Conservation (phyloP, 192 early-diverging fungal species). For the Entomortierella parvispora region DNA sequence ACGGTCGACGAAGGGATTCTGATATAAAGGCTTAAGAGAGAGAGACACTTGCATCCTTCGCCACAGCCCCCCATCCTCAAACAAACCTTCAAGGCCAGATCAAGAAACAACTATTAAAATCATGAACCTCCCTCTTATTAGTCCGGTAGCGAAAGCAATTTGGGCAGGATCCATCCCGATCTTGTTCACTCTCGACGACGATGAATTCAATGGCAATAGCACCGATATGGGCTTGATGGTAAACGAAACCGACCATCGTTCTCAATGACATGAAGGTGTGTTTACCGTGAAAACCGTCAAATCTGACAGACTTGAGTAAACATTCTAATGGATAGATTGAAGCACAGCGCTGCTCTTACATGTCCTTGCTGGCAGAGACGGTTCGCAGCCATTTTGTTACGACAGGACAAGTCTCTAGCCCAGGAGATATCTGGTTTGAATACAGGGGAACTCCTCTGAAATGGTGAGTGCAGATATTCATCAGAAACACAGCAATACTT, state of each 20-base stretch:
- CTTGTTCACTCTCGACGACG: slow-evolving; percentile 13
- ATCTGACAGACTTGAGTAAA: background rate
- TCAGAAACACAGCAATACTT: no score
- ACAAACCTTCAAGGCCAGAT: no score
- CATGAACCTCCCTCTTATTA: slow-evolving; percentile 12
- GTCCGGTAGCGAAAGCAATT: slow-evolving; percentile 38
- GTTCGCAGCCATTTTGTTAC: slow-evolving; percentile 48
- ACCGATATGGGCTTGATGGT: slow-evolving; percentile 8
- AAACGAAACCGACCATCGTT: background rate
- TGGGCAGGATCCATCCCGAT: slow-evolving; percentile 53
- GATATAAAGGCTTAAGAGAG: no score
- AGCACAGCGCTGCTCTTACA: slow-evolving; percentile 65
- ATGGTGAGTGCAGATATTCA: no score
- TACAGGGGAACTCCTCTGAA: slow-evolving; percentile 73
- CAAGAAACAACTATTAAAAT: background rate
- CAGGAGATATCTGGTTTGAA: slow-evolving; percentile 74
- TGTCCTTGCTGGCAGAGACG: slow-evolving; percentile 57
- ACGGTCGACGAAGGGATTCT: no score
- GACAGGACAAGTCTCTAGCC: slow-evolving; percentile 22
- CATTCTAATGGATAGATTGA: slow-evolving; percentile 46
- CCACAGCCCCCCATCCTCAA: no score
- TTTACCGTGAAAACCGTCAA: background rate
- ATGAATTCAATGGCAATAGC: background rate
- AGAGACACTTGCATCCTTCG: no score
- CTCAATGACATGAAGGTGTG: no score